Conservation (phyloP, 164 flowering plant species). For the Taxillus chinensis region DNA sequence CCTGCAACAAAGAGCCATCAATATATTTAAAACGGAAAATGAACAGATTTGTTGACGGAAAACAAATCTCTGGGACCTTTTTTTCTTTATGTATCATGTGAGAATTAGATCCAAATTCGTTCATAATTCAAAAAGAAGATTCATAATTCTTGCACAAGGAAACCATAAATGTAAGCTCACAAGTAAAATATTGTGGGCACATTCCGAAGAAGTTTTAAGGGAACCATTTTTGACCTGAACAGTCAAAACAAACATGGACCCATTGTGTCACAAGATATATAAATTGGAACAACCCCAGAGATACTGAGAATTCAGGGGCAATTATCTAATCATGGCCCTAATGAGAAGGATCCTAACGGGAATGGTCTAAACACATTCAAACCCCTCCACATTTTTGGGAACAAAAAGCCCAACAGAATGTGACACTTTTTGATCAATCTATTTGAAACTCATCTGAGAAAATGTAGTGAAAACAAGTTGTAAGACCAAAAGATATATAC, state of each 20-base stretch:
- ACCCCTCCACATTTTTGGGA: neutral
- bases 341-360: too few species aligned
- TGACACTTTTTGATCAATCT: too few species aligned
- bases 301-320: too few species aligned
- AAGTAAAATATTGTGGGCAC: neutral
- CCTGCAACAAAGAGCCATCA: constrained; percentile 29
- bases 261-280: neutral
- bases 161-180: too few species aligned
- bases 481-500: too few species aligned
- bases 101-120: too few species aligned
- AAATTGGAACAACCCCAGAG: neutral
- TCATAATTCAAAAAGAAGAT: neutral
- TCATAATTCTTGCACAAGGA: neutral
- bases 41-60: neutral
- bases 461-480: too few species aligned
- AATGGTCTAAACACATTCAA: too few species aligned
- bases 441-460: too few species aligned
- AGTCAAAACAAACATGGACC: neutral
- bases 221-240: neutral
- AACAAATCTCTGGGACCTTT: neutral
- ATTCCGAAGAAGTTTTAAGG: neutral
- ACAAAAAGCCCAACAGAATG: too few species aligned
- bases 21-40: neutral
- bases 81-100: too few species aligned
- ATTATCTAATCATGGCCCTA: too few species aligned